Base-by-base conservation (phyloP, 371 early-diverging fungal species). In the Rhizopus arrhizus region DNA sequence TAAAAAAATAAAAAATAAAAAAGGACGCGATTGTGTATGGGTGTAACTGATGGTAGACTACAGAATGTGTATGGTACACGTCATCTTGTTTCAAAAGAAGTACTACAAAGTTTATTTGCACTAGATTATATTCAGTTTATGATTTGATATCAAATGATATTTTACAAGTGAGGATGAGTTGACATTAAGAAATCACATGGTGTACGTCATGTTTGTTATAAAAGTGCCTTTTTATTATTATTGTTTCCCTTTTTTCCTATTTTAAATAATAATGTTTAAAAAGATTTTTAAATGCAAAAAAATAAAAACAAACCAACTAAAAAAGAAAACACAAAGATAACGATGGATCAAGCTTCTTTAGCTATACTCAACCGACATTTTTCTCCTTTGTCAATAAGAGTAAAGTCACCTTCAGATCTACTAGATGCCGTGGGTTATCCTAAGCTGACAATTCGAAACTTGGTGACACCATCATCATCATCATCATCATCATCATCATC, bases 351-450 rank as follows among this genome's bases (percentile, higher is more conserved):
- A 41, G 68, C 59, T 8, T 68, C 68, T 1, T 41, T 40, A 29
- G 59, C 52, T 10, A 61, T 69, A 35, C 48, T 69, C 0, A 41
- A 61, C 10, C 58, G 57, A 16, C 68, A 64, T 31, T 72, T 72
- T 38, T 57, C 62, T 2, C 72, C 72, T 8, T 40, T 72, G 11
- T 36, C 56, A 13, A 55, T 49, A 31, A 56, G 65, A 53, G 65
- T 61, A 6, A 59, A 65, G 16, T 72, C 72, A 0, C 72, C 72
- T 35, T 65, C 72, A 8, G 68, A 68, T 58, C 29, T 72, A 22
- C 53, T 72, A 6, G 68, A 72, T 52, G 53, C 61, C 31, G 53
- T 68, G 13, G 72, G 72, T 2, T 59, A 68, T 53, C 72, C 72
- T 22, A 42, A 5, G 5, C 29, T 11, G n/a, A 53, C 9, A 32